A percentile compares a stretch with the other conserved stretches of the same genome.
Evolutionary conservation across 2,329 filamentous ascomycete genomes (phyloP).

Genomic region (Colletotrichum destructivum): DNA sequence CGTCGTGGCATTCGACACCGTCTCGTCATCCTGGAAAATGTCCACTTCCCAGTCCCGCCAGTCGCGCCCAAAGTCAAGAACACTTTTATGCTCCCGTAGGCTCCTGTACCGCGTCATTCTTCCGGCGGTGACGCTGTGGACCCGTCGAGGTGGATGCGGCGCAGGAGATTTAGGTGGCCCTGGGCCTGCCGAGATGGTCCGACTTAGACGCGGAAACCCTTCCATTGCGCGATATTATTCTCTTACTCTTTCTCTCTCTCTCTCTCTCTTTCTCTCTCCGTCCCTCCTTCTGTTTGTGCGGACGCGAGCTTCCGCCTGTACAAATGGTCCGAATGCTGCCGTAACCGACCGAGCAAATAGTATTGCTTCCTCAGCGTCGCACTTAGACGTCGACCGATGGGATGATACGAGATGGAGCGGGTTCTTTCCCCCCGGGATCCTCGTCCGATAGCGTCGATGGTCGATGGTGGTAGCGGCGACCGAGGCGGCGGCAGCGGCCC

Average conservation of each 20-base stretch:
- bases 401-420: conserved; percentile 2
- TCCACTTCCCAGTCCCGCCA: conserved; percentile 42
- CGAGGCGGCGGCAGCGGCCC: conserved; percentile 33
- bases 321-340: neutral
- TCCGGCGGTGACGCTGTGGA: conserved; percentile 34
- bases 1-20: conserved; percentile 40
- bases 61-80: conserved; percentile 39
- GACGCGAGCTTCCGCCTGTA: neutral
- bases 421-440: conserved; percentile 23
- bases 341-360: neutral
- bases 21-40: conserved; percentile 39
- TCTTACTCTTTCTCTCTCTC: neutral
- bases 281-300: neutral
- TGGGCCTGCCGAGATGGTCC: conserved; percentile 40
- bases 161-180: conserved; percentile 39
- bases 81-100: conserved; percentile 37
- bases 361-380: neutral
- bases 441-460: conserved; percentile 31
- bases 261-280: neutral
- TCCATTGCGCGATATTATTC: conserved; percentile 23
- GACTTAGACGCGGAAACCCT: conserved; percentile 30
- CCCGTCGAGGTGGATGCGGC: conserved; percentile 38
- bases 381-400: neutral
- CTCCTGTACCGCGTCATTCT: conserved; percentile 35
- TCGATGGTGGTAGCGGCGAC: conserved; percentile 20